Evolutionary conservation across 2,329 filamentous ascomycete genomes (phyloP), one percentile per base, ranked within the genome.

Genomic region (Aspergillus cejpii): DNA sequence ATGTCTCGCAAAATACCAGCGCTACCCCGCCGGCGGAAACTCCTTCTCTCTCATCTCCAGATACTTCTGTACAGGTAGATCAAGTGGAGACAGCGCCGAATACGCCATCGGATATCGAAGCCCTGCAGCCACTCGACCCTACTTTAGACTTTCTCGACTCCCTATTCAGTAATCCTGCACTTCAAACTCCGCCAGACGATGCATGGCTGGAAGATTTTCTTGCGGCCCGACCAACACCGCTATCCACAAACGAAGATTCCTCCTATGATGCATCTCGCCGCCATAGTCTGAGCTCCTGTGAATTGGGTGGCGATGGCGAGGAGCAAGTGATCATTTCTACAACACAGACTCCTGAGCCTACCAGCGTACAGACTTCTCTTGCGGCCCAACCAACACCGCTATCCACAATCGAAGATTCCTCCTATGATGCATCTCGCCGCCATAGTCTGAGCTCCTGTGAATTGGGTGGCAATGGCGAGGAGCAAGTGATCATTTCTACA

Each of bases 111-210:
- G 50, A 34, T n/a, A 37, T 38, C 10, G 53, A 52, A 31, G 39
- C 41, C 15, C 47, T 43, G 23, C 45, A 48, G 12, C 49, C 55
- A 6, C 50, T 52, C 4, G 47, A 48, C n/a, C 50, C 54, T 5
- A 38, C 54, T 11, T 56, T 59, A 26, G 51, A 54, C 28, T 37
- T 48, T 7, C 44, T 53, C n/a, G 57, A 56, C 42, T 37, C 44
- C 17, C 37, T 54, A n/a, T 54, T 56, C 33, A 50, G 54, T 26
- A 48, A 54, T 11, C 37, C 48, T 4, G 27, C 31, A 6, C 48
- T 53, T 21, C 43, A 50, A 15, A 11, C 48, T 7, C 31, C 45
- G 17, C 41, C 50, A 5, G 24, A 44, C 5, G 26, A 43, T 2
- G 33, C 39, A 4, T 20, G 43, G 10, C 17, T 37, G 27, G 49